Evolutionary conservation across 495 filamentous ascomycete genomes (phyloP).

Genomic region (Cryomyces minteri): DNA sequence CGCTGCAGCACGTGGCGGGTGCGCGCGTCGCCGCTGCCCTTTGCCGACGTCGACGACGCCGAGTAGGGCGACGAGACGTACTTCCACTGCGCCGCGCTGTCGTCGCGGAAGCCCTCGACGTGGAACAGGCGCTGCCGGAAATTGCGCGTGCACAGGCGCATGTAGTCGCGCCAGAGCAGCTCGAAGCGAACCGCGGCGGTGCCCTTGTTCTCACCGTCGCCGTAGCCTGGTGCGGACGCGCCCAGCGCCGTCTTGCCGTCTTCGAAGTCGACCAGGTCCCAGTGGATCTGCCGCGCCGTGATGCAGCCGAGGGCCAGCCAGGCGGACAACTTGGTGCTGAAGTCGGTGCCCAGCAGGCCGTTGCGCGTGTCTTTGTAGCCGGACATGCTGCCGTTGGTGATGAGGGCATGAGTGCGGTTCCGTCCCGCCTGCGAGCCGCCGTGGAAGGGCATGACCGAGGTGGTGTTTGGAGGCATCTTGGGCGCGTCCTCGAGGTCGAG

Average conservation of each 20-base stretch:
- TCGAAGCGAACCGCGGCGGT: constrained; percentile 48
- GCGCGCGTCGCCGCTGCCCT: constrained; percentile 10
- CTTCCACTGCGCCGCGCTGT: constrained; percentile 16
- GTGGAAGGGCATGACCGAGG: constrained; percentile 41
- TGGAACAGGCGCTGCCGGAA: constrained; percentile 40
- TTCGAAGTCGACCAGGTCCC: constrained; percentile 41
- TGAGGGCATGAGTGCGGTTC: constrained; percentile 34
- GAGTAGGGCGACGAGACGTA: constrained; percentile 2
- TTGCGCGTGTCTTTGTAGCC: constrained; percentile 50
- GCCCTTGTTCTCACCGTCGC: constrained; percentile 48
- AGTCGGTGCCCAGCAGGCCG: constrained; percentile 44
- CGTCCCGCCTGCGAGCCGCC: constrained; percentile 43
- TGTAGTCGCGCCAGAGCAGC: constrained; percentile 60
- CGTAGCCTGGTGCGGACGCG: constrained; percentile 29
- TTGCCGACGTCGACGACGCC: background rate
- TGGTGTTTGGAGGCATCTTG: constrained; percentile 24
- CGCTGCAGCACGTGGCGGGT: constrained; percentile 23
- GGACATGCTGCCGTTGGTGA: constrained; percentile 34
- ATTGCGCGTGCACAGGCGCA: constrained; percentile 48
- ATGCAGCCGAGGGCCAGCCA: constrained; percentile 51
- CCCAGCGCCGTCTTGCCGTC: constrained; percentile 23
- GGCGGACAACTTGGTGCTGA: constrained; percentile 50
- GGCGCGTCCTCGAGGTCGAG: constrained; percentile 23
- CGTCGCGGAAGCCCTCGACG: constrained; percentile 36
- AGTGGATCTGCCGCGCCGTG: constrained; percentile 47